These are phyloP conservation scores for Vigna hirtella DNA, from an alignment of 306 rosid species.

Conservation along the genomic window DNA sequence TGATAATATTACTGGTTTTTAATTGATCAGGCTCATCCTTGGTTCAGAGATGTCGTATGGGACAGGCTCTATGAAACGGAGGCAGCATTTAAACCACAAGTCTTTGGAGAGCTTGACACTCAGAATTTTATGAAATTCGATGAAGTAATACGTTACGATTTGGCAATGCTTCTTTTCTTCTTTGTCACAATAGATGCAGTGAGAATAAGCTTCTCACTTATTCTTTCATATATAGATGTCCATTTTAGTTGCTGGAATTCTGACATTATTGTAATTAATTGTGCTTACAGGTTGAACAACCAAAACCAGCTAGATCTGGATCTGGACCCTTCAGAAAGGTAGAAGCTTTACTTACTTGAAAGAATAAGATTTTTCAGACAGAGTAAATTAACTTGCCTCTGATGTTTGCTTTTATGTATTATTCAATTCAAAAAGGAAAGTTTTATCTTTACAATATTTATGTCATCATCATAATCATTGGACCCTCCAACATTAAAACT, in stretches of 20 bases:
- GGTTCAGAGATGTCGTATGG: conserved; percentile 86
- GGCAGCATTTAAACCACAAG: conserved; percentile 96
- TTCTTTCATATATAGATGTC: conserved; percentile 18
- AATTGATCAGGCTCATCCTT: conserved; percentile 78
- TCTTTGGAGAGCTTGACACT: conserved; percentile 89
- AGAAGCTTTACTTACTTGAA: conserved; percentile 28
- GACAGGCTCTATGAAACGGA: conserved; percentile 79
- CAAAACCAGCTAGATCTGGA: conserved; percentile 67
- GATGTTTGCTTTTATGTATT: conserved; percentile 30
- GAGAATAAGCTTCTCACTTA: background rate
- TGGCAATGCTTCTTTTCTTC: conserved; percentile 29
- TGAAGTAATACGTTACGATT: conserved; percentile 60
- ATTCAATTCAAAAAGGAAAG: background rate
- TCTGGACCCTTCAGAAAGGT: conserved; percentile 91
- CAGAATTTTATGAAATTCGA: conserved; percentile 93
- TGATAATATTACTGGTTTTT: conserved; percentile 20
- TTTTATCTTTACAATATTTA: conserved; percentile 4
- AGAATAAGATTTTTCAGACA: conserved; percentile 23
- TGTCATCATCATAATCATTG: conserved; percentile 4
- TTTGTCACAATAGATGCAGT: no score
- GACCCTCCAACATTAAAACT: conserved; percentile 15
- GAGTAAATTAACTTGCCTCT: conserved; percentile 18
- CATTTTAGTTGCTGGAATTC: conserved; percentile 2
- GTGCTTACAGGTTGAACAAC: conserved; percentile 68
- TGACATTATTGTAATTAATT: conserved; percentile 45